Base-by-base conservation (phyloP, 768 basidiomycete genomes). In the Trametes villosa region DNA sequence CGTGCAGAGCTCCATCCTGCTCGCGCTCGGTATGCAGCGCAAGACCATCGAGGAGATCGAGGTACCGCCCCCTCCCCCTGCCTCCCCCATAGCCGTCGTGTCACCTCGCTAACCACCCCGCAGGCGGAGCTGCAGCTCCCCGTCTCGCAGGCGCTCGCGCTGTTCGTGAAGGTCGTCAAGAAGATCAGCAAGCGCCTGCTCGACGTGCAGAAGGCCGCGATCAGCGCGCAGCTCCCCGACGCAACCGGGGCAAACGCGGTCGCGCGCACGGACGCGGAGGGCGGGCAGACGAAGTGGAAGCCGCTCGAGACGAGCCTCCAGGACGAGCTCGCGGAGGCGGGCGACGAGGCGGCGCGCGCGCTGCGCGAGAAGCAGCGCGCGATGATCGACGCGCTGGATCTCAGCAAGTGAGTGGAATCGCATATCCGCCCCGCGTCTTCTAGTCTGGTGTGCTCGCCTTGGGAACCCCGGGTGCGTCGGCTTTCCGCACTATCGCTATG, bases 31-130 rank as follows among this genome's bases (percentile, higher is more conserved):
- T 1, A 74, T 96, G 50, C 96, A 98, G 74, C 80, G 92, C 41
- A 98, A 98, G 74, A 77, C 83, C 1, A 83, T 98, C 34, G 96
- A 99, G 71, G 91, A 92, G 33, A 81, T 96, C 22, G 95, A 96
- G 82, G 91, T 89, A 63, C 57, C 83, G 44, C 24, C 33, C 9
- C 30, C 11, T 41, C 50, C 17, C 46, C 18, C 3, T 1, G 12
- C 52, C 5, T 12, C 15, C n/a, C 9, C 60, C n/a, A 18, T 38
- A 48, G 20, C 20, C 22, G 22, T 26, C 24, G n/a, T 12, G 20
- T 7, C 22, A 45, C 36, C 41, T 41, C 15, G 18, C 38, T 27
- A 2, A 40, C 59, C 29, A 20, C 52, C 2, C 22, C 29, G 12
- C 67, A 94, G 91, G 73, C 78, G 22, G 95, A 98, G 69, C 81